A percentile compares a stretch with the other conserved stretches of the same genome.
Evolutionary conservation across 2,329 filamentous ascomycete genomes (phyloP).

Genomic region (Coniochaeta sp.): DNA sequence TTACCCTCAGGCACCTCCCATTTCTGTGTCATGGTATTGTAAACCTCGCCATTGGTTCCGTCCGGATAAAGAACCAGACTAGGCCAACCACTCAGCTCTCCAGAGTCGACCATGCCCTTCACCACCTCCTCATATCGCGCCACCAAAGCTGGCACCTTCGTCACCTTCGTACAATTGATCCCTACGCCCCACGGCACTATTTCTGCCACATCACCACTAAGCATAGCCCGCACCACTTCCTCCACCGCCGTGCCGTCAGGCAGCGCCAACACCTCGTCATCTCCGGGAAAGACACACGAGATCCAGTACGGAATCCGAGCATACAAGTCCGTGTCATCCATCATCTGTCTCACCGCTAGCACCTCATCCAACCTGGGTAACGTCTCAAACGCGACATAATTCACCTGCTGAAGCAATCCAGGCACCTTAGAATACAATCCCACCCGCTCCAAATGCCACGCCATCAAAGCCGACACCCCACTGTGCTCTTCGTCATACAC

Average conservation of each 20-base stretch:
- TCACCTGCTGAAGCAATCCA: slow-evolving; percentile 30
- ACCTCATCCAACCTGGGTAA: slow-evolving; percentile 58
- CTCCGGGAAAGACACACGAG: slow-evolving; percentile 53
- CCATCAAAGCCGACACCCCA: slow-evolving; percentile 32
- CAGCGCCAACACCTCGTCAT: slow-evolving; percentile 31
- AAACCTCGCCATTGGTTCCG: slow-evolving; percentile 60
- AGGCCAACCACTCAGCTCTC: slow-evolving; percentile 33
- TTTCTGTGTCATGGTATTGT: slow-evolving; percentile 53
- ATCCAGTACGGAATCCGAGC: slow-evolving; percentile 44
- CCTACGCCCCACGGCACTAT: slow-evolving; percentile 53
- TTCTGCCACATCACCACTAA: slow-evolving; percentile 15
- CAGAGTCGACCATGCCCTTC: slow-evolving; percentile 23
- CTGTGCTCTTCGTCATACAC: slow-evolving; percentile 45
- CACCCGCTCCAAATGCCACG: slow-evolving; percentile 53
- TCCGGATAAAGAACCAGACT: slow-evolving; percentile 60
- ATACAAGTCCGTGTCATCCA: slow-evolving; percentile 18
- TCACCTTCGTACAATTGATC: slow-evolving; percentile 62
- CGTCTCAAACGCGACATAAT: slow-evolving; percentile 59
- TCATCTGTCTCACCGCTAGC: slow-evolving; percentile 42
- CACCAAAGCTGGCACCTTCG: slow-evolving; percentile 50
- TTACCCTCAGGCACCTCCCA: slow-evolving; percentile 43
- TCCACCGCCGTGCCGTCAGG: slow-evolving; percentile 47
- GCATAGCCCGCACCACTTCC: slow-evolving; percentile 30
- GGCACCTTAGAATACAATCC: slow-evolving; percentile 37
- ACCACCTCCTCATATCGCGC: slow-evolving; percentile 45